Base-by-base conservation (phyloP, 23 red algal species). In the Gracilariopsis chorda region DNA sequence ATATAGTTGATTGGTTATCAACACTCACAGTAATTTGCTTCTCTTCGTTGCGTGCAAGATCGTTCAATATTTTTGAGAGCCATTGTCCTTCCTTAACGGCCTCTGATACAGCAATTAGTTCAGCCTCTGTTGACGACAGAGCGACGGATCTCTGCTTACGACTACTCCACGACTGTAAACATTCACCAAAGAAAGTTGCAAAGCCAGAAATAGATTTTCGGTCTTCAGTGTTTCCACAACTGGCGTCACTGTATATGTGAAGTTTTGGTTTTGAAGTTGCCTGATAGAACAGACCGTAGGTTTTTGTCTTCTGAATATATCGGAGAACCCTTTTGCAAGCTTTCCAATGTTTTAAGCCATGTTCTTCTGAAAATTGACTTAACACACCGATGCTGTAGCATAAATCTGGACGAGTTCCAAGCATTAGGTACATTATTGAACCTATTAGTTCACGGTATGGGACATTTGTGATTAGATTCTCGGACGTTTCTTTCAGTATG, bases 81-180 rank as follows among this genome's bases (percentile, higher is more conserved):
- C 51, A 63, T 2, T 86, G 42, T 11, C 41, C 30, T 61, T 86
- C 37, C 24, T 71, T 68, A 7, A 52, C 51, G 8, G 23, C 33
- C 13, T 86, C 81, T 61, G 58, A 17, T 3, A 71, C 19, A 3
- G 81, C 81, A 36, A 86, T 70, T 61, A 86, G 45, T 68, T 68
- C 36, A 21, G 58, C 51, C 23, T 80, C 75, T 80, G 42, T 80
- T 7, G 75, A 43, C 3, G 13, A 49, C 7, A 59, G 24, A 3
- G 44, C 78, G 48, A 58, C 48, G 23, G 27, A 51, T 4, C 48
- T 56, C 42, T 7, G 78, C 48, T 59, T 82, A 6, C 48, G 78
- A 73, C 67, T 35, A n/a, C 41, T 73, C 23, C 67, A 73, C 12
- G 27, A 32, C 35, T 34, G 12, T 9, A 73, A 33, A 20, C 23